phyloP scores from a whole-genome alignment of 2,329 filamentous ascomycete species.

The Aureobasidium sp. region DNA sequence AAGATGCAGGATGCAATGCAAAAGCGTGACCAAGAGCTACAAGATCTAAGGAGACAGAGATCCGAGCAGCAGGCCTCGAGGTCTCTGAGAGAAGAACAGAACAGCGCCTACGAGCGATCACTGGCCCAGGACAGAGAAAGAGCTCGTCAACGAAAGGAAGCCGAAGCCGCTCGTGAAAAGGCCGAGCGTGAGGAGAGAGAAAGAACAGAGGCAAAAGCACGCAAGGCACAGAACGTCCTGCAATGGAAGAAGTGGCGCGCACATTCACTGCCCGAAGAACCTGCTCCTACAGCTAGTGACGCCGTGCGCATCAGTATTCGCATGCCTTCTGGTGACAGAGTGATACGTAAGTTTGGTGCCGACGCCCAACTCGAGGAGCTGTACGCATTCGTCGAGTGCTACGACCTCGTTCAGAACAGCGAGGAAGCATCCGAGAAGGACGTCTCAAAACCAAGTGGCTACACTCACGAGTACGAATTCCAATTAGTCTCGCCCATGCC shows the following conservation, averaged over 20 bases:
- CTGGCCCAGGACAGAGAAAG: conserved; percentile 83
- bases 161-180: conserved; percentile 56
- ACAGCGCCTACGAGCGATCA: conserved; percentile 87
- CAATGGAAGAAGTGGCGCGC: conserved; percentile 81
- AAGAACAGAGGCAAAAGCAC: conserved; percentile 55
- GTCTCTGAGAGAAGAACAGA: conserved; percentile 77
- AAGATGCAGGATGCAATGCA: conserved; percentile 68
- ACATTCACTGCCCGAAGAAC: conserved; percentile 60
- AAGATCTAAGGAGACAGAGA: conserved; percentile 65
- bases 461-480: conserved; percentile 79
- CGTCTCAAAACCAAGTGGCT: conserved; percentile 54
- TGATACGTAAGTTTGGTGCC: conserved; percentile 67
- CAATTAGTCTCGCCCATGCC: conserved; percentile 80
- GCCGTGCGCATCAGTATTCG: conserved; percentile 64
- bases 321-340: conserved; percentile 60
- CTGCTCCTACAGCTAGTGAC: conserved; percentile 55
- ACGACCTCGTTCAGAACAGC: conserved; percentile 53
- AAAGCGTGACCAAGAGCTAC: conserved; percentile 69
- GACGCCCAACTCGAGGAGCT: conserved; percentile 75
- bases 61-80: conserved; percentile 75
- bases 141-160: conserved; percentile 67
- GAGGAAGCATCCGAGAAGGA: conserved; percentile 32
- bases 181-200: conserved; percentile 61
- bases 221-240: conserved; percentile 46
- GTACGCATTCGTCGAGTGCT: conserved; percentile 94